Percentiles rank a stretch among this genome's conserved stretches.
phyloP scores from a whole-genome alignment of 2,329 filamentous ascomycete genomes.

The Mycogone perniciosa region DNA sequence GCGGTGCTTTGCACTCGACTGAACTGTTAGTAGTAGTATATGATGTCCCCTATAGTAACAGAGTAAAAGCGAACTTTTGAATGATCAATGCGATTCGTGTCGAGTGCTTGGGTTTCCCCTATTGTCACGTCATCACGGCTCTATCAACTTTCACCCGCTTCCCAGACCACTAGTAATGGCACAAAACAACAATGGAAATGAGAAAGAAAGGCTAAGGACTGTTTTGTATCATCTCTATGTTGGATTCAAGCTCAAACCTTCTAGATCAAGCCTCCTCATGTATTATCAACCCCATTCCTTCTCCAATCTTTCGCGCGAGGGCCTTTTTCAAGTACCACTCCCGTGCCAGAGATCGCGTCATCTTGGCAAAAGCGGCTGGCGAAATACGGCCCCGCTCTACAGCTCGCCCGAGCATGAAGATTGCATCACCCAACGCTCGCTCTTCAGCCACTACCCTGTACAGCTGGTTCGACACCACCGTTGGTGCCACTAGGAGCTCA shows the following conservation, averaged over 20 bases:
- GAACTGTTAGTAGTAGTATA: too few relatives aligned
- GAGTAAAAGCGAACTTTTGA: too few relatives aligned
- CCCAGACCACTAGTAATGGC: too few relatives aligned
- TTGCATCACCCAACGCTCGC: constrained; percentile 74
- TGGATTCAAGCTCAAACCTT: neutral
- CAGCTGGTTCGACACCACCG: constrained; percentile 85
- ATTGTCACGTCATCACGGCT: too few relatives aligned
- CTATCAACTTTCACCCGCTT: too few relatives aligned
- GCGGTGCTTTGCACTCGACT: constrained; percentile 48
- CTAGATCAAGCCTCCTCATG: neutral
- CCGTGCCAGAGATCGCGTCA: constrained; percentile 65
- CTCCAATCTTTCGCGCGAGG: constrained; percentile 68
- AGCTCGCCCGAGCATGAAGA: constrained; percentile 73
- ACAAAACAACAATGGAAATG: too few relatives aligned
- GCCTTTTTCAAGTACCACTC: constrained; percentile 85
- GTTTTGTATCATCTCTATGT: too few relatives aligned
- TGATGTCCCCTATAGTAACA: too few relatives aligned
- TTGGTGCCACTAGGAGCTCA: constrained; percentile 87
- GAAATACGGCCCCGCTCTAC: constrained; percentile 66
- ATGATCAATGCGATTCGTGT: too few relatives aligned
- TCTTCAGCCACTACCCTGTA: constrained; percentile 89
- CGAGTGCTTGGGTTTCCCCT: too few relatives aligned
- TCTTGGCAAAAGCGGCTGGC: constrained; percentile 70
- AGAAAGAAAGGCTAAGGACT: too few relatives aligned
- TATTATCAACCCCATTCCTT: constrained; percentile 60